Evolutionary conservation across 768 basidiomycete species (phyloP).

Genomic region (Lactarius tabidus): DNA sequence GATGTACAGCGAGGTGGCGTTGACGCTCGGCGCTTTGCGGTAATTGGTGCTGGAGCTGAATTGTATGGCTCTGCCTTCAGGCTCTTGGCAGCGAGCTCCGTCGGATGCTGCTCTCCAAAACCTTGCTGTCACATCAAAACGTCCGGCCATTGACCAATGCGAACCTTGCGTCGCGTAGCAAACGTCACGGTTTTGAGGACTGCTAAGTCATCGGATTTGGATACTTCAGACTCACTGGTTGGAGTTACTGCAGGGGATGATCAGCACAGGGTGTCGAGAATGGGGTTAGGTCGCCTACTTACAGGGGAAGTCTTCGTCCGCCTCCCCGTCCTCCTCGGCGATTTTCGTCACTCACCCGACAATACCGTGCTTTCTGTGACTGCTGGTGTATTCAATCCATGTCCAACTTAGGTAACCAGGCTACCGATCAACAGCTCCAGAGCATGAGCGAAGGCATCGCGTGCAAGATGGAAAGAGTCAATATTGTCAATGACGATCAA

Average conservation of each 20-base stretch:
- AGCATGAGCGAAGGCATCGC: conserved; percentile 84
- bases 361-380: conserved; percentile 68
- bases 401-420: conserved; percentile 72
- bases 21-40: conserved; percentile 18
- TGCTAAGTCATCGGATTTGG: conserved; percentile 87
- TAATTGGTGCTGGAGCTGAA: conserved; percentile 28
- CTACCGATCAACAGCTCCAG: conserved; percentile 88
- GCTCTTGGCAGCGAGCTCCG: conserved; percentile 67
- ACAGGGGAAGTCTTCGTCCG: conserved; percentile 99
- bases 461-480: conserved; percentile 83
- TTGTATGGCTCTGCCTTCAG: conserved; percentile 51
- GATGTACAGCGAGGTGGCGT: conserved; percentile 28
- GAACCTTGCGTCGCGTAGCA: conserved; percentile 68
- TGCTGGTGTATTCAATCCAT: conserved; percentile 52
- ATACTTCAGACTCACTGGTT: conserved; percentile 86
- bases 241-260: conserved; percentile 63
- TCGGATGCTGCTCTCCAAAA: conserved; percentile 74
- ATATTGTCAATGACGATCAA: conserved; percentile 55
- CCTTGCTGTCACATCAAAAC: conserved; percentile 62
- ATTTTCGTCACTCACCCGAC: conserved; percentile 91
- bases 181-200: conserved; percentile 78
- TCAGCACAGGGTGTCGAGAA: too few relatives aligned
- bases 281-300: conserved; percentile 33
- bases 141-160: conserved; percentile 23
- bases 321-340: conserved; percentile 95